These are phyloP conservation scores for Lipomyces kockii DNA, from an alignment of 805 yeast species.

Conservation along the genomic window DNA sequence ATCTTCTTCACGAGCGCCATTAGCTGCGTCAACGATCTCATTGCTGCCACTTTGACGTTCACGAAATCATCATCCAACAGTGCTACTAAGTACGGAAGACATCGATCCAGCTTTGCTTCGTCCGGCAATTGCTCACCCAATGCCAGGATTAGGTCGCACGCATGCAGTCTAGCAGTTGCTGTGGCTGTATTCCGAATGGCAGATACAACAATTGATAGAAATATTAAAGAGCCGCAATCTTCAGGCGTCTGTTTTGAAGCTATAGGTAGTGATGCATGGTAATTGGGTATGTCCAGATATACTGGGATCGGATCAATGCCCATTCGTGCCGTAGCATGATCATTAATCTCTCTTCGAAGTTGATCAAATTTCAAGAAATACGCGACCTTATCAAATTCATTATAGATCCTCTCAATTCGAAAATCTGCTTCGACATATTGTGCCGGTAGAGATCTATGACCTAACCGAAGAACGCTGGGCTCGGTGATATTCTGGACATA, in stretches of 20 bases:
- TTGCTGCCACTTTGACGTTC: slow-evolving; percentile 68
- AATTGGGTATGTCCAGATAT: slow-evolving; percentile 37
- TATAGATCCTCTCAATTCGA: slow-evolving; percentile 64
- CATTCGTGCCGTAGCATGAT: background rate
- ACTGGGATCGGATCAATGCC: slow-evolving; percentile 37
- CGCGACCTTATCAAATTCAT: slow-evolving; percentile 59
- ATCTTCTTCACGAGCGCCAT: slow-evolving; percentile 65
- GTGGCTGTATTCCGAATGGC: slow-evolving; percentile 63
- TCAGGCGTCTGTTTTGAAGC: slow-evolving; percentile 22
- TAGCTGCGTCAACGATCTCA: slow-evolving; percentile 69
- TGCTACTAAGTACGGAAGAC: slow-evolving; percentile 78
- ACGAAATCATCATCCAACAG: slow-evolving; percentile 70
- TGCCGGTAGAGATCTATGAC: slow-evolving; percentile 33
- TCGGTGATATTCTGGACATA: slow-evolving; percentile 56
- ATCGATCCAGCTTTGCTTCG: slow-evolving; percentile 82
- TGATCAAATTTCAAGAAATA: slow-evolving; percentile 48
- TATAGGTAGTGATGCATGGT: slow-evolving; percentile 22
- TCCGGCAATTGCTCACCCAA: slow-evolving; percentile 78
- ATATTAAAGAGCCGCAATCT: slow-evolving; percentile 56
- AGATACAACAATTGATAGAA: slow-evolving; percentile 63
- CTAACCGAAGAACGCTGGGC: slow-evolving; percentile 29
- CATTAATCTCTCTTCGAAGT: background rate
- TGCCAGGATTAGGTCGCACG: slow-evolving; percentile 75
- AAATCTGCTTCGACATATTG: slow-evolving; percentile 54
- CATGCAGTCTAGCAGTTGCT: slow-evolving; percentile 64